Evolutionary conservation across 2,329 filamentous ascomycete genomes (phyloP), one percentile per base, ranked within the genome.

Genomic region (Aureobasidium sp.): DNA sequence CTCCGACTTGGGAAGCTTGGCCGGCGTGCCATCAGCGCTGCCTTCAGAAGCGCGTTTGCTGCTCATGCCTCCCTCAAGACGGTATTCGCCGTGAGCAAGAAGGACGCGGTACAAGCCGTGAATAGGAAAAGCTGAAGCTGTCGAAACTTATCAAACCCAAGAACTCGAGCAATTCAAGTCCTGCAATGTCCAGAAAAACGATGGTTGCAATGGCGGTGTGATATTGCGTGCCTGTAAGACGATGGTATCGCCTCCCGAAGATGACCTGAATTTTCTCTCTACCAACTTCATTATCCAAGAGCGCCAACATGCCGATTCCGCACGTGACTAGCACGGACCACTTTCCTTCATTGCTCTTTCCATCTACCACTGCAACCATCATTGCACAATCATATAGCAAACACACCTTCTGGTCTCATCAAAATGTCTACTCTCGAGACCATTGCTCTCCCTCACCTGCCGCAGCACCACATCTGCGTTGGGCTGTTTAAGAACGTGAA

Each of bases 361-460:
- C 41, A 36, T 20, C 3, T 12, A 26, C 20, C 20, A 46, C 53
- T 20, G 20, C 10, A 26, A n/a, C 15, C 20, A 29, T 8, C 27
- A 44, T 24, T 44, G 29, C 1, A 24, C n/a, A 3, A 1, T 46
- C 29, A 41, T 5, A 41, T 37, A 34, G 10, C 34, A 44, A 24
- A 41, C 20, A n/a, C 26, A 15, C 37, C 27, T 24, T 26, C 9
- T n/a, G 9, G 17, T 24, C 5, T 13, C 15, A 20, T 59, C 56
- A 17, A 8, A 44, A 83, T 82, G 79, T 71, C 77, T 52, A 73
- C 73, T 41, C 77, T 93, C 69, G 85, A 92, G 75, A 86, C 83
- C 2, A 76, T 96, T 62, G 71, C 79, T 47, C 81, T 97, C 37
- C 87, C 94, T 64, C 91, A 97, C 73, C 78, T 95, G 47, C 88